phyloP scores from a whole-genome alignment of 257 asterid species.

The Solanum arcanum region DNA sequence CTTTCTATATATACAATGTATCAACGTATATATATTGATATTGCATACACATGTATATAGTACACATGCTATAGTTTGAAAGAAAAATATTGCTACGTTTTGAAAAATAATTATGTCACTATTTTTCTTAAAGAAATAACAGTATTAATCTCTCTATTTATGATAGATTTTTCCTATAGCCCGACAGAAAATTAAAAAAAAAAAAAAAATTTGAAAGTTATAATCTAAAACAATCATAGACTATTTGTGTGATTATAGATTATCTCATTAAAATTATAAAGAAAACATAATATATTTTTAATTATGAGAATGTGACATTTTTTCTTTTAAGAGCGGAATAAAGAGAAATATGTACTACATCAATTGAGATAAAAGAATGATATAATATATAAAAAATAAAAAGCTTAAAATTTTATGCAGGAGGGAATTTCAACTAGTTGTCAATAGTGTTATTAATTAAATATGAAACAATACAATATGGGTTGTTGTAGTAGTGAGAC shows the following conservation, averaged over 20 bases:
- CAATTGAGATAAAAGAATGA: not conserved
- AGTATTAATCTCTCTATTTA: not conserved
- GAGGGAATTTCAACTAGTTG: not conserved
- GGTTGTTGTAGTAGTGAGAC: no score
- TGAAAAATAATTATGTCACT: not conserved
- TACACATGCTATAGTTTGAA: not conserved
- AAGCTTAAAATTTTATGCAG: not conserved
- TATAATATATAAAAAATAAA: no score
- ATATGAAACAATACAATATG: not conserved
- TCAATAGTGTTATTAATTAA: not conserved
- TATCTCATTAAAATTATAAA: no score
- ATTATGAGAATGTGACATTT: no score
- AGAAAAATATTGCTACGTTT: not conserved
- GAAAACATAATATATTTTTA: no score
- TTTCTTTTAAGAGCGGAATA: no score
- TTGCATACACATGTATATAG: not conserved
- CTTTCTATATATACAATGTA: no score
- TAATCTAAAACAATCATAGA: no score
- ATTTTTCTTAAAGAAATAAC: not conserved
- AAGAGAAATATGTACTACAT: not conserved
- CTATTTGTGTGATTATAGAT: no score
- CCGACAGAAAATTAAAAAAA: no score
- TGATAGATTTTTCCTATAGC: not conserved
- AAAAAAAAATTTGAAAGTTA: accelerated
- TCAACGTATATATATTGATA: not conserved